phyloP scores from a whole-genome alignment of 257 asterid genomes.

The Lantana camara region DNA sequence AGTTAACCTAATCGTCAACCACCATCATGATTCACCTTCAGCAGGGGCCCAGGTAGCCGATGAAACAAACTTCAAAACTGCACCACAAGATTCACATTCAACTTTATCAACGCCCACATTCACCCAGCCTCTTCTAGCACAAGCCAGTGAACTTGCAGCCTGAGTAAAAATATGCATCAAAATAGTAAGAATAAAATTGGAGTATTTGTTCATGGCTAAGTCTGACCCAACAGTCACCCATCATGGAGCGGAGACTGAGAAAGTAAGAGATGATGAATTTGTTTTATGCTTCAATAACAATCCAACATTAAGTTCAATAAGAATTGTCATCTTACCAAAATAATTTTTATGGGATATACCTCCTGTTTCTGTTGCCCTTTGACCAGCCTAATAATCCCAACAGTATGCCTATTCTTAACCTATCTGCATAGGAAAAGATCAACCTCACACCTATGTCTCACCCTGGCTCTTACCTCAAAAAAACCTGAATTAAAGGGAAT shows the following conservation, averaged over 20 bases:
- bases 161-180: constrained; percentile 37
- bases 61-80: constrained; percentile 61
- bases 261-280: constrained; percentile 4
- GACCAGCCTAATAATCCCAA: constrained; percentile 7
- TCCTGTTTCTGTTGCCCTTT: neutral
- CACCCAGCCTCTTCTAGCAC: constrained; percentile 99
- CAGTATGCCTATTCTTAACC: neutral
- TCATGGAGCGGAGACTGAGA: constrained; percentile 8
- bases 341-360: constrained; percentile 9
- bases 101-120: constrained; percentile 80
- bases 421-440: constrained; percentile 16
- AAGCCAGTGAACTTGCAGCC: constrained; percentile 90
- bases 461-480: neutral
- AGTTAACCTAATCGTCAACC: constrained; percentile 28
- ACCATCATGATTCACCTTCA: constrained; percentile 66
- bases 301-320: constrained; percentile 12
- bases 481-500: neutral
- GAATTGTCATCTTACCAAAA: constrained; percentile 17
- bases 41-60: constrained; percentile 68
- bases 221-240: constrained; percentile 16
- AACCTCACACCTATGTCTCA: constrained; percentile 9
- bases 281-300: neutral
- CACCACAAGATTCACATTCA: constrained; percentile 96
- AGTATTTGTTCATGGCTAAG: constrained; percentile 12
- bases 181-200: constrained; percentile 23